These are phyloP conservation scores for Bryoglossum gracile DNA, from an alignment of 495 filamentous ascomycete genomes.

Conservation along the genomic window DNA sequence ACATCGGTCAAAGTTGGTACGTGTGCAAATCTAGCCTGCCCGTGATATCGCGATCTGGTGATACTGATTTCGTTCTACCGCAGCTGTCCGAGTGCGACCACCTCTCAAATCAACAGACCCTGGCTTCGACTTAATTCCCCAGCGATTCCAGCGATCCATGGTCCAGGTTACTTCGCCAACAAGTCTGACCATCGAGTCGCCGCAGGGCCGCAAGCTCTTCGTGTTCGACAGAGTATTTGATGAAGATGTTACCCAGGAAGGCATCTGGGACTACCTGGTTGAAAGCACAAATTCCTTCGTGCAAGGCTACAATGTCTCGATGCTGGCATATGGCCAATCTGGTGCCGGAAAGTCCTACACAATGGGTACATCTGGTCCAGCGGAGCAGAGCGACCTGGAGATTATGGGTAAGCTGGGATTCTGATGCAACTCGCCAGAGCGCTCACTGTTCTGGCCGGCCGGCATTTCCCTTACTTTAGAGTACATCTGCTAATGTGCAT, in stretches of 20 bases:
- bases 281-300: slow-evolving; percentile 89
- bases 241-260: slow-evolving; percentile 76
- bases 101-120: slow-evolving; percentile 79
- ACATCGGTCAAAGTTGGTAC: slow-evolving; percentile 99
- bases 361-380: slow-evolving; percentile 92
- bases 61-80: neutral
- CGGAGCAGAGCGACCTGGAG: slow-evolving; percentile 65
- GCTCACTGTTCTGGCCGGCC: slow-evolving; percentile 1
- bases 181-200: slow-evolving; percentile 79
- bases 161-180: slow-evolving; percentile 81
- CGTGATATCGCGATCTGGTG: slow-evolving; percentile 18
- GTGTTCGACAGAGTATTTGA: slow-evolving; percentile 94
- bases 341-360: slow-evolving; percentile 99
- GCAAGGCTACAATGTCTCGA: slow-evolving; percentile 97
- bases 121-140: slow-evolving; percentile 88
- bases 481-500: slow-evolving; percentile 15
- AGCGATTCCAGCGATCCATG: slow-evolving; percentile 90
- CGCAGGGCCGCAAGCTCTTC: slow-evolving; percentile 88
- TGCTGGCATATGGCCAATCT: slow-evolving; percentile 98
- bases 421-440: no score
- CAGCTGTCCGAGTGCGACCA: slow-evolving; percentile 82
- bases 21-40: no score
- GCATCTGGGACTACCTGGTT: slow-evolving; percentile 88
- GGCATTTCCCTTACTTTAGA: neutral
- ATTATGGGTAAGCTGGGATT: slow-evolving; percentile 78